A percentile compares a stretch with the other conserved stretches of the same genome.
Evolutionary conservation across 441 rosid species (phyloP).

Genomic region (Theobroma grandiflorum): DNA sequence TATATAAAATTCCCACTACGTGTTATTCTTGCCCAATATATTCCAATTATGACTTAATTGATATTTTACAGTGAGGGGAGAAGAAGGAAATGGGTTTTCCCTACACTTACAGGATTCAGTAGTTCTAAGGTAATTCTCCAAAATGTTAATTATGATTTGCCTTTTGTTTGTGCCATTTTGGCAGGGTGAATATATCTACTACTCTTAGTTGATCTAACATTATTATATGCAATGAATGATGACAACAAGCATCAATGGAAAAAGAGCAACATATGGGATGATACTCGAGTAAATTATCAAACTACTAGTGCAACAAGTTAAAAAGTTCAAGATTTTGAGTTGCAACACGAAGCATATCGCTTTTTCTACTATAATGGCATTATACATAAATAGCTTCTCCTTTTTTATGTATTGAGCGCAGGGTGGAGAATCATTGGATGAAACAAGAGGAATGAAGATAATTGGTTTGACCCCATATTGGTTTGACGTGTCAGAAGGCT

Average conservation of each 20-base stretch:
- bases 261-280: neutral
- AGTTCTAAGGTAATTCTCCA: constrained; percentile 58
- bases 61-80: constrained; percentile 83
- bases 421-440: constrained; percentile 47
- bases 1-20: neutral
- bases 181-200: neutral
- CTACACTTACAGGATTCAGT: constrained; percentile 63
- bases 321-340: neutral
- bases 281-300: neutral
- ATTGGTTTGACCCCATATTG: constrained; percentile 90
- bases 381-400: constrained; percentile 5
- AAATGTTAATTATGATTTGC: constrained; percentile 29
- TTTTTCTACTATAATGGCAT: neutral
- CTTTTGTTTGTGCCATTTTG: neutral
- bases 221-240: neutral
- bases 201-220: neutral
- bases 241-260: neutral
- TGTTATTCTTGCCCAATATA: constrained; percentile 13
- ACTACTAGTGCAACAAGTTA: constrained; percentile 3
- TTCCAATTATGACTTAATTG: constrained; percentile 33
- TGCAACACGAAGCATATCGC: neutral
- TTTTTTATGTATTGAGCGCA: constrained; percentile 36
- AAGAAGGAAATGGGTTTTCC: constrained; percentile 95
- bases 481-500: constrained; percentile 89
- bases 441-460: constrained; percentile 61